Evolutionary conservation across 2,329 filamentous ascomycete species (phyloP).

Genomic region (Aureobasidium sp.): DNA sequence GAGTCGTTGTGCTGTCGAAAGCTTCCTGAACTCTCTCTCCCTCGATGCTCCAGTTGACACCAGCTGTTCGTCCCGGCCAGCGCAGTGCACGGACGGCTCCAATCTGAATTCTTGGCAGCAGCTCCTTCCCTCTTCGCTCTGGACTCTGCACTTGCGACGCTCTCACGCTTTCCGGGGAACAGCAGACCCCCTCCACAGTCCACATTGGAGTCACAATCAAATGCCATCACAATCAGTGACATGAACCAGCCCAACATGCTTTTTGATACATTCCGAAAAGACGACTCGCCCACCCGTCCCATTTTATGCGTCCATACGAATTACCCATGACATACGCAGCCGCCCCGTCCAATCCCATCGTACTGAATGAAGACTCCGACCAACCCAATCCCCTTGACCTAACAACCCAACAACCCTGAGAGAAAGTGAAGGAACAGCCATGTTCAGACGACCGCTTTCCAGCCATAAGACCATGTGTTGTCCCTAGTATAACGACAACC

Average conservation of each 20-base stretch:
- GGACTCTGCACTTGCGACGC: not conserved
- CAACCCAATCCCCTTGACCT: not conserved
- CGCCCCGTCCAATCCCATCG: not conserved
- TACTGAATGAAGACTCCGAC: slow-evolving; percentile 3
- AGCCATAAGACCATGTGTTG: not conserved
- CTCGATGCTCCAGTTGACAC: slow-evolving; percentile 2
- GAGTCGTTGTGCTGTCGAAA: slow-evolving; percentile 5
- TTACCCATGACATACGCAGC: slow-evolving; percentile 1
- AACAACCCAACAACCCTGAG: not conserved
- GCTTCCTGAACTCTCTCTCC: not conserved
- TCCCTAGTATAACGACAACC: not conserved
- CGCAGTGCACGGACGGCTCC: not conserved
- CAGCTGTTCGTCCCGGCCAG: slow-evolving; percentile 4
- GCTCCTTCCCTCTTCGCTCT: not conserved
- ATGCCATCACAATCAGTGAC: not conserved
- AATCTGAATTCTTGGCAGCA: not conserved
- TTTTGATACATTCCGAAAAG: slow-evolving; percentile 8
- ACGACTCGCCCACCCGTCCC: not conserved
- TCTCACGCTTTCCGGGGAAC: not conserved
- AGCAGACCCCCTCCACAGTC: not conserved
- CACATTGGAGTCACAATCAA: not conserved
- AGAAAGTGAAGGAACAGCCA: not conserved
- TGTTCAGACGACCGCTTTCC: not conserved
- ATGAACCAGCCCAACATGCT: not conserved
- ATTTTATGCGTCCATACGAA: slow-evolving; percentile 1